Base-by-base conservation (phyloP, 306 rosid species). In the Prunus kanzakura region DNA sequence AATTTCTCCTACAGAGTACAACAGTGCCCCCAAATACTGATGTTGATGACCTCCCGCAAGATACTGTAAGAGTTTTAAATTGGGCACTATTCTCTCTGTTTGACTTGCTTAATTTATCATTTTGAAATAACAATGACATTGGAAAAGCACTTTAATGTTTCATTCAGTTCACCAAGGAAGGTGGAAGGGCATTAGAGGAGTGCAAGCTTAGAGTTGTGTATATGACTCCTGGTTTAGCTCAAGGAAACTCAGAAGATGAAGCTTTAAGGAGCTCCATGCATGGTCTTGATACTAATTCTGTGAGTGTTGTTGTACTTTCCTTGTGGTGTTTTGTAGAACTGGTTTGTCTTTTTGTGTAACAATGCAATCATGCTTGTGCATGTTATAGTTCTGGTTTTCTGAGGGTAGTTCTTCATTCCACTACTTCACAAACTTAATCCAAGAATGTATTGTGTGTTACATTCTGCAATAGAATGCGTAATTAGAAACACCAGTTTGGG, bases 1-100 rank as follows among this genome's bases (percentile, higher is more conserved):
- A 90, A 86, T 95, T 95, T 88, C 99, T 95, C 72, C 76, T 95
- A 73, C 97, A 92, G 86, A 92, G 97, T 84, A 87, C 97, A 11
- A 58, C 51, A 71, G 97, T 95, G 76, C 78, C 80, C 86, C 82
- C 90, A 43, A 80, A 89, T 86, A 84, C 88, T 66, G 96, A 87
- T 80, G 86, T 89, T 49, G 96, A 95, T 76, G 97, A 92, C 9
- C 99, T 92, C 82, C 89, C 89, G 5, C 72, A 83, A 60, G 92
- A 90, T 80, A 86, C 91, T 68, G 99, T 95, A 84, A 89, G 92
- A 76, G 67, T 61, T 47, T 67, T 67, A 23, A 75, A 62, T 86
- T 74, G 38, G 7, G 62, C 23, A 55, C 9, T 13, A 35, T 30
- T 73, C 57, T 27, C 73, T 65, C 82, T 29, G 47, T 62, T 77